phyloP scores from a whole-genome alignment of 1,284 basidiomycete species.

The Sporisorium exsertum region DNA sequence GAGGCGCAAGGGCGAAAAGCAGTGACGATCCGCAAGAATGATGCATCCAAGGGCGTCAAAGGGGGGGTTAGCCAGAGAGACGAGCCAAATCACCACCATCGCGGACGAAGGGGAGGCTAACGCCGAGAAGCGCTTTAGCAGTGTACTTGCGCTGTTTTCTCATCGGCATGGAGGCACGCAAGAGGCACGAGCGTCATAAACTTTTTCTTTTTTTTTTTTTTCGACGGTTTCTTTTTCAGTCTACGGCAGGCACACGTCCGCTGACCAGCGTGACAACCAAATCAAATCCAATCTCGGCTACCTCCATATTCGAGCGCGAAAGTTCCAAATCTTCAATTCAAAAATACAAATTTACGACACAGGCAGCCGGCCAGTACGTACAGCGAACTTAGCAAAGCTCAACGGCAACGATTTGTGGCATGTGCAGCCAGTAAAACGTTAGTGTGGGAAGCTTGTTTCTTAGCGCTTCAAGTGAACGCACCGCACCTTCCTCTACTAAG shows the following conservation, averaged over 20 bases:
- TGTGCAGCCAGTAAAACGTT: neutral
- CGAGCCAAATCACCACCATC: slow-evolving; percentile 6
- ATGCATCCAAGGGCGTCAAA: neutral
- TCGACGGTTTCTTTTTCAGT: neutral
- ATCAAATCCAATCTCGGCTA: neutral
- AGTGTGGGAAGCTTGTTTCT: neutral
- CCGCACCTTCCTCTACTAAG: too few relatives aligned
- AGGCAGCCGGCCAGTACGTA: neutral
- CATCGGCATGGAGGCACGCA: slow-evolving; percentile 22
- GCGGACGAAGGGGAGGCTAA: neutral
- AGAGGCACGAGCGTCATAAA: slow-evolving; percentile 32
- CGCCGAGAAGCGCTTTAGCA: neutral
- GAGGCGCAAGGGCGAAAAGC: slow-evolving; percentile 8
- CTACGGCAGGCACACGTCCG: neutral
- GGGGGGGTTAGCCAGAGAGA: slow-evolving; percentile 1
- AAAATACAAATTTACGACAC: neutral
- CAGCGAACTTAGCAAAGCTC: neutral
- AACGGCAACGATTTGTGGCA: neutral
- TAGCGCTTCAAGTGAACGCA: neutral
- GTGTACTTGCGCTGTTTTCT: neutral
- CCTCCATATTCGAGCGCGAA: neutral
- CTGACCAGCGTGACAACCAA: neutral
- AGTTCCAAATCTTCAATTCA: neutral
- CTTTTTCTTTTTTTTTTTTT: neutral
- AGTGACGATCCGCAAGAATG: slow-evolving; percentile 17